Evolutionary conservation across 768 basidiomycete genomes (phyloP).

Genomic region (Exidia glandulosa): DNA sequence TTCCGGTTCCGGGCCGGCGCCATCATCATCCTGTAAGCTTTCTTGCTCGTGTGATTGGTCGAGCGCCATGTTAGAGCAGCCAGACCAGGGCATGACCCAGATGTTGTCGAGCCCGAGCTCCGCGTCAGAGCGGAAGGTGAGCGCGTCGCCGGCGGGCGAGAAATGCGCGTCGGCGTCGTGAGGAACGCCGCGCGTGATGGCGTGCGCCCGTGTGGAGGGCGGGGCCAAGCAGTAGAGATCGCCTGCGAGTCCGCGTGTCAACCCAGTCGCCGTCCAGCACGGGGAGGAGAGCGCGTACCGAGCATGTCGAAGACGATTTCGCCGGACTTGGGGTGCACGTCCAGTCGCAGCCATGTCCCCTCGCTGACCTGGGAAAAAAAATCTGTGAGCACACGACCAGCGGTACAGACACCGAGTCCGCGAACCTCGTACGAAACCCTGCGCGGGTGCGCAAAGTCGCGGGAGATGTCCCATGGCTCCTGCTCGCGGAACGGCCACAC

Average conservation of each 20-base stretch:
- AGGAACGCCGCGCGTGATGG: conserved; percentile 55
- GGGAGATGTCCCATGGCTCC: conserved; percentile 60
- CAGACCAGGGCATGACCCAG: conserved; percentile 56
- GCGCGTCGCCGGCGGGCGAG: conserved; percentile 48
- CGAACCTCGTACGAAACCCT: conserved; percentile 56
- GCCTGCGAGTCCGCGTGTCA: conserved; percentile 13
- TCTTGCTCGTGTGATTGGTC: conserved; percentile 14
- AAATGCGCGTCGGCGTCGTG: conserved; percentile 66
- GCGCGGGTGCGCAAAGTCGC: conserved; percentile 57
- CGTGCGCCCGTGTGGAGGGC: conserved; percentile 32
- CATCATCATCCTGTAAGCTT: neutral
- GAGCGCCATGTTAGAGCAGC: conserved; percentile 48
- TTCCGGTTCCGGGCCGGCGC: conserved; percentile 21
- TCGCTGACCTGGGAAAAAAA: conserved; percentile 24
- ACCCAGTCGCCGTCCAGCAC: too few species aligned
- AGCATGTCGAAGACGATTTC: conserved; percentile 69
- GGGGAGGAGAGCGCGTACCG: conserved; percentile 11
- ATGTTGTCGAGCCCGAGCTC: conserved; percentile 69
- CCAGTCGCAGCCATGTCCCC: conserved; percentile 67
- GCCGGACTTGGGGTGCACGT: conserved; percentile 55
- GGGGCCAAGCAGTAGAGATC: conserved; percentile 63
- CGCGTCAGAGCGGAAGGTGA: conserved; percentile 67
- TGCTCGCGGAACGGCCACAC: conserved; percentile 51
- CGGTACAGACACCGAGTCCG: too few species aligned
- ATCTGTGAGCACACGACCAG: too few species aligned